Evolutionary conservation across 2,329 filamentous ascomycete genomes (phyloP), one percentile per base, ranked within the genome.

Genomic region (Fusarium duplospermum): DNA sequence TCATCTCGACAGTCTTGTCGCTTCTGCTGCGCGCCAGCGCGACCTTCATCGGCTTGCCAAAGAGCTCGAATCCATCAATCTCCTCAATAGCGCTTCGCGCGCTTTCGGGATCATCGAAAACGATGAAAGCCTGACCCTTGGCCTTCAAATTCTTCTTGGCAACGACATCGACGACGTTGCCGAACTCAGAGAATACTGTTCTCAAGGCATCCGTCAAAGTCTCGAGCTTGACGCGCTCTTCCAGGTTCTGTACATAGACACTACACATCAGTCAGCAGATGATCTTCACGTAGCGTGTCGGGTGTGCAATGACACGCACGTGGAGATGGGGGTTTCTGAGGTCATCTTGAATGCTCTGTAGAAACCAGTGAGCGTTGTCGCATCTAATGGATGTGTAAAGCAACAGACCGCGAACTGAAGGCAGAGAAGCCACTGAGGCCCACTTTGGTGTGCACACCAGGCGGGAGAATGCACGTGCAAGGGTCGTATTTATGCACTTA

Each of bases 71-170:
- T 10, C 94, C 96, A 79, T 98, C 93, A 71, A 97, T 88, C 77
- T 97, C 94, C 61, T 97, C 94, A 71, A 98, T 93, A 20, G 96
- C 96, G 72, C 91, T 89, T 62, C 89, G 86, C 4, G 95, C 95
- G n/a, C 92, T 90, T 64, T 95, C 93, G n/a, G 92, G 86, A 70
- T 87, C 89, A 77, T 97, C 94, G 81, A 95, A 98, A 54, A 98
- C 95, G 59, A 99, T 86, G 81, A 99, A 99, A 1, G 96, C 96
- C 84, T 99, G 96, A 14, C 96, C 96, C 82, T 97, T 98, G 50
- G 94, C 94, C 82, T 94, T 95, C 33, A 98, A 84, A 82, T 97
- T 98, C 73, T 90, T 94, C 86, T 97, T 97, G 52, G 94, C 94
- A 69, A 97, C 89, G 61, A 98, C 90, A 72, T 98, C 95, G 77